Evolutionary conservation across 805 yeast species (phyloP).

Genomic region (Kluyveromyces siamensis): DNA sequence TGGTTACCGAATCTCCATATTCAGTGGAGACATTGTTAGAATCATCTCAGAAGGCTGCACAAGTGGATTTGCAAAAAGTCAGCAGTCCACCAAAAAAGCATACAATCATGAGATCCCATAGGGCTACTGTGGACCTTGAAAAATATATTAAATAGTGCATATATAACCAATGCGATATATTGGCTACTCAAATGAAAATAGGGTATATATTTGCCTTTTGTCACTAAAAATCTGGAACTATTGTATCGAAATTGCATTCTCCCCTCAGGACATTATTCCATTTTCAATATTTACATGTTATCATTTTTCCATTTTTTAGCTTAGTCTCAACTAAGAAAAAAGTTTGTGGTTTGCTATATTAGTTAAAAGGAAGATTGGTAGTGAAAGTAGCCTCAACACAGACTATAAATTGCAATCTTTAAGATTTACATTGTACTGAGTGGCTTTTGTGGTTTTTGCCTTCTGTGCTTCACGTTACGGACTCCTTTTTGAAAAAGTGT

Average conservation of each 20-base stretch:
- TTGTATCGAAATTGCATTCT: too few species aligned
- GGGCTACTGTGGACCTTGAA: neutral
- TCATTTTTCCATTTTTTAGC: neutral
- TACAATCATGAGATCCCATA: neutral
- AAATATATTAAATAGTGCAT: neutral
- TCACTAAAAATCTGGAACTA: too few species aligned
- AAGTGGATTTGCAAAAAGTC: conserved; percentile 19
- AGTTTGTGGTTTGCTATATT: neutral
- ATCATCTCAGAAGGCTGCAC: neutral
- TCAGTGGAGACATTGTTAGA: neutral
- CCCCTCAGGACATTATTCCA: neutral
- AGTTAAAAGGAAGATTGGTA: neutral
- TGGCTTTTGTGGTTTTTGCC: neutral
- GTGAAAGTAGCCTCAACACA: neutral
- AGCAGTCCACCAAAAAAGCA: conserved; percentile 29
- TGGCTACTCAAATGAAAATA: neutral
- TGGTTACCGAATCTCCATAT: neutral
- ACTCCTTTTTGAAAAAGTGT: neutral
- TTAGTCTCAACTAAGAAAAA: neutral
- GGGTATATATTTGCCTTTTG: too few species aligned
- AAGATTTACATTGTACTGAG: too few species aligned
- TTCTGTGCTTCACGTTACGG: neutral
- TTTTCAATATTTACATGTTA: neutral
- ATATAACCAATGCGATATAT: neutral
- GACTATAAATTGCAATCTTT: neutral